A percentile compares a stretch with the other conserved stretches of the same genome.
phyloP scores from a whole-genome alignment of 2,329 filamentous ascomycete genomes.

The Sporothrix pallida region DNA sequence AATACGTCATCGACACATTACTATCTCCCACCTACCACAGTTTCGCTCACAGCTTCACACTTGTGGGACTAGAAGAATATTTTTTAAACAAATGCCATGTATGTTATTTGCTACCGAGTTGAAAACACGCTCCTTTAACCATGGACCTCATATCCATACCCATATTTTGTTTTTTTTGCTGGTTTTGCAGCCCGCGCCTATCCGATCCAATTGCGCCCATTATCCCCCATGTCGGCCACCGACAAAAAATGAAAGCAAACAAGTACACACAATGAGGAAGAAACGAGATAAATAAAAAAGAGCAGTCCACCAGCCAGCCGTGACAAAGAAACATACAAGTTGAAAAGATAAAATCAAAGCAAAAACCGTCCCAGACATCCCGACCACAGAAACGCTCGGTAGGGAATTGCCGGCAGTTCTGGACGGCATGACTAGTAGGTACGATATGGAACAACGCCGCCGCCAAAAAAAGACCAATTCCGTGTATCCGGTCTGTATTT shows the following conservation, averaged over 20 bases:
- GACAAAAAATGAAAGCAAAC: conserved; percentile 6
- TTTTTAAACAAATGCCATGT: conserved; percentile 6
- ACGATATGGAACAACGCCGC: no score
- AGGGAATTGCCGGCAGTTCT: no score
- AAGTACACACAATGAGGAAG: not conserved
- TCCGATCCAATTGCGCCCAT: conserved; percentile 12
- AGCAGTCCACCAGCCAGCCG: not conserved
- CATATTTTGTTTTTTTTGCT: not conserved
- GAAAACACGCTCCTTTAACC: conserved; percentile 4
- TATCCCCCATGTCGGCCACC: not conserved
- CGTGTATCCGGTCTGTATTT: not conserved
- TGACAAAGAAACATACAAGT: not conserved
- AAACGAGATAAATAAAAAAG: not conserved
- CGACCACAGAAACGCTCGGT: not conserved
- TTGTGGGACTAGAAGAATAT: no score
- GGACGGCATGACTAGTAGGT: no score
- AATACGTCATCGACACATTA: no score
- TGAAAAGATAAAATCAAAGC: not conserved
- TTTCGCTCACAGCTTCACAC: no score
- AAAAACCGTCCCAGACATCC: not conserved
- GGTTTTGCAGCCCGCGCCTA: not conserved
- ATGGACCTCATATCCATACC: not conserved
- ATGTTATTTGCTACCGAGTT: conserved; percentile 1
- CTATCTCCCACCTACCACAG: no score
- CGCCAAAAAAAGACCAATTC: not conserved